Base-by-base conservation (phyloP, 257 asterid species). In the Scutellaria baicalensis region DNA sequence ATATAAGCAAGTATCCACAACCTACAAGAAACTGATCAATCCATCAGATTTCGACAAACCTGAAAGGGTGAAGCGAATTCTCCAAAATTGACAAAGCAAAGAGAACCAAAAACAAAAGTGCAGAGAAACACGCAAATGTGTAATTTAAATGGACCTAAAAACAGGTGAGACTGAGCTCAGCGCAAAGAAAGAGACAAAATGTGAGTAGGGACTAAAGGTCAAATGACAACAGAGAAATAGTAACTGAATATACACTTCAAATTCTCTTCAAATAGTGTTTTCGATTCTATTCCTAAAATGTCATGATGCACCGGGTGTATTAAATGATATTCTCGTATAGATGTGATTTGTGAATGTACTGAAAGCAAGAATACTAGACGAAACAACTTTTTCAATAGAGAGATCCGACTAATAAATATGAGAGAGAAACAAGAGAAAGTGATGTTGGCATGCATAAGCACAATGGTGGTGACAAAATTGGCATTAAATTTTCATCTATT, bases 161-260 rank as follows among this genome's bases (percentile, higher is more conserved):
- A 13, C 78, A 73, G 31, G 58, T 55, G 55, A 57, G 70, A 55
- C 31, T 72, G 70, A 62, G 77, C 20, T 56, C 48, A 39, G 71
- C 23, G 17, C 44, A 14, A 27, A 52, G 55, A 69, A 59, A 59
- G 40, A 51, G 67, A 68, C 71, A 58, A 45, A 52, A 39, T 43
- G 12, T 51, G 66, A 68, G 67, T 54, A 50, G 50, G 69, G 49
- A 64, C 58, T 42, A 60, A 72, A 42, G 70, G 52, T 38, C 49
- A 45, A 49, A 40, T 57, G 23, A 33, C 8, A 35, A 38, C 16
- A n/a, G 43, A 6, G 16, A 68, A 13, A 14, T 49, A 59, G 60
- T 47, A 74, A 23, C 69, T 38, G 64, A 72, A 72, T 59, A 66
- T 55, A 38, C 10, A 7, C 8, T 44, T 3, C 16, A 12, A 9